A percentile compares a stretch with the other conserved stretches of the same genome.
Evolutionary conservation across 2,329 filamentous ascomycete species (phyloP).

Genomic region (Trichoderma atrobrunneum): DNA sequence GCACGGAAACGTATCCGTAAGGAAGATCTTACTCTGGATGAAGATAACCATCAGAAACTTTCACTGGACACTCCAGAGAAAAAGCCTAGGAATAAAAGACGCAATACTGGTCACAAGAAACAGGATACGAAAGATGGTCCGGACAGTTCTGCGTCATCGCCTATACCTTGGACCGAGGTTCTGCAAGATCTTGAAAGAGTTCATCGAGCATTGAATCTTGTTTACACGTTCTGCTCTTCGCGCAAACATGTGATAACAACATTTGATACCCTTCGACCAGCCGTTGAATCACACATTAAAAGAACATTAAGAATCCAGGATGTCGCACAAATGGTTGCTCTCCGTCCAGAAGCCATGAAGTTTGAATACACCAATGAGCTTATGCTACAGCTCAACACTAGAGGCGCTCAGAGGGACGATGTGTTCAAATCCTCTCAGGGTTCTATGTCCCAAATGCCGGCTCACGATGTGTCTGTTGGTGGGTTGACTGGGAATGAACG

Average conservation of each 20-base stretch:
- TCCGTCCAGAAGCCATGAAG: slow-evolving; percentile 74
- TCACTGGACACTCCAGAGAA: not conserved
- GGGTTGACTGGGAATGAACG: slow-evolving; percentile 51
- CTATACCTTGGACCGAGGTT: slow-evolving; percentile 65
- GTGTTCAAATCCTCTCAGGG: slow-evolving; percentile 52
- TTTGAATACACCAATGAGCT: slow-evolving; percentile 86
- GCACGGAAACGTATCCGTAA: not conserved
- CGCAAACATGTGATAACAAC: slow-evolving; percentile 91
- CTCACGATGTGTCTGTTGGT: slow-evolving; percentile 56
- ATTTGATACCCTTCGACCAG: slow-evolving; percentile 79
- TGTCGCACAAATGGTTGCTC: slow-evolving; percentile 74
- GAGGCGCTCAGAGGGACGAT: slow-evolving; percentile 64
- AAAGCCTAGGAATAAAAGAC: not conserved
- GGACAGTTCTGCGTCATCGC: slow-evolving; percentile 29
- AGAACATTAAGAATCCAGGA: slow-evolving; percentile 69
- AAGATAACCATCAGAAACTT: not conserved
- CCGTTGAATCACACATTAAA: slow-evolving; percentile 81
- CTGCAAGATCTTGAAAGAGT: slow-evolving; percentile 73
- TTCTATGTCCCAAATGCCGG: slow-evolving; percentile 48
- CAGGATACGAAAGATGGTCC: not conserved
- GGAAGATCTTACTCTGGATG: not conserved
- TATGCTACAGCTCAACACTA: slow-evolving; percentile 75
- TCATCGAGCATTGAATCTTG: slow-evolving; percentile 82
- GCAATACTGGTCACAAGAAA: not conserved
- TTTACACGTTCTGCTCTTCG: slow-evolving; percentile 92